A percentile compares a stretch with the other conserved stretches of the same genome.
phyloP scores from a whole-genome alignment of 306 rosid species.

The Lablab purpureus region DNA sequence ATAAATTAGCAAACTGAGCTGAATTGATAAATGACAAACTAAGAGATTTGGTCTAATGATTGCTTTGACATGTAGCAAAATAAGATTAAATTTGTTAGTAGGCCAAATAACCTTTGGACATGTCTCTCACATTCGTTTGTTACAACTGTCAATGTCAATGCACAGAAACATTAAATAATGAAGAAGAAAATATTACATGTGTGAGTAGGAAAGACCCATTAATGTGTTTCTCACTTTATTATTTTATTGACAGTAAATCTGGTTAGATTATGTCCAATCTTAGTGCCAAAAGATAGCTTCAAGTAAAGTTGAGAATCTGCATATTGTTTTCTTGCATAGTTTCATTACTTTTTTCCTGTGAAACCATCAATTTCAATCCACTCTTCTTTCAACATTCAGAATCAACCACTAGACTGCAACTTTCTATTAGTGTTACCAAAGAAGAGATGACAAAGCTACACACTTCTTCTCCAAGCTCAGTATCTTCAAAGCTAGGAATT shows the following conservation, averaged over 20 bases:
- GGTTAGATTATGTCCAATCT: conserved; percentile 42
- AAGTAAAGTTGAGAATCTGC: conserved; percentile 31
- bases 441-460: conserved; percentile 55
- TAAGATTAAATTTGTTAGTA: conserved; percentile 33
- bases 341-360: conserved; percentile 17
- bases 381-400: conserved; percentile 31
- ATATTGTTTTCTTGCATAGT: conserved; percentile 28
- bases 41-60: conserved; percentile 35
- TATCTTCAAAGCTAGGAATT: conserved; percentile 49
- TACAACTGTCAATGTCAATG: neutral
- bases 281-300: conserved; percentile 40
- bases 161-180: conserved; percentile 24
- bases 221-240: conserved; percentile 35
- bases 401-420: conserved; percentile 28
- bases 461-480: conserved; percentile 38
- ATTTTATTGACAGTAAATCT: conserved; percentile 47
- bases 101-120: conserved; percentile 35
- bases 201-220: conserved; percentile 28
- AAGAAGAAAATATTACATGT: neutral
- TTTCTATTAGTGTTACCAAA: conserved; percentile 10
- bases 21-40: conserved; percentile 38
- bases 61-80: conserved; percentile 37
- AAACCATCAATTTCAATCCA: conserved; percentile 8
- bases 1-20: conserved; percentile 30
- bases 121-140: conserved; percentile 8